These are phyloP conservation scores for Russula griseocarnosa DNA, from an alignment of 768 basidiomycete species.

Conservation along the genomic window DNA sequence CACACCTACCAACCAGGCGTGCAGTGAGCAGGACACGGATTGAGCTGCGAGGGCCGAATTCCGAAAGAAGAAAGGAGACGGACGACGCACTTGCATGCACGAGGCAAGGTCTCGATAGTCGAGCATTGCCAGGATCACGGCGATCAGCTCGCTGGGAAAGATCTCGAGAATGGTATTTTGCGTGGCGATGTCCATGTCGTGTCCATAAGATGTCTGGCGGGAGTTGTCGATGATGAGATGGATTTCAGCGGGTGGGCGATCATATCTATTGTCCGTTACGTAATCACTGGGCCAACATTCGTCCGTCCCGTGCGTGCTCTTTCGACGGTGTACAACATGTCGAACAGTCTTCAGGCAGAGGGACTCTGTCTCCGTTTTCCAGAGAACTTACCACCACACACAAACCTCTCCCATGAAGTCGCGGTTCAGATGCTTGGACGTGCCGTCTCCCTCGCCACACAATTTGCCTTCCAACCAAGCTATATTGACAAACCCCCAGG, in stretches of 20 bases:
- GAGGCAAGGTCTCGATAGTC: conserved; percentile 5
- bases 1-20: conserved; percentile 4
- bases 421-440: conserved; percentile 60
- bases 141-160: conserved; percentile 11
- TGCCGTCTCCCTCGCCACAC: conserved; percentile 53
- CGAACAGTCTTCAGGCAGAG: conserved; percentile 42
- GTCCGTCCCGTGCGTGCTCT: neutral
- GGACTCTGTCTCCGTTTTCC: conserved; percentile 68
- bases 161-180: neutral
- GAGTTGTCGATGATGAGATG: too few species aligned
- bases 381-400: conserved; percentile 56
- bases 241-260: too few species aligned
- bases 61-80: neutral
- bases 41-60: neutral
- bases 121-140: conserved; percentile 4
- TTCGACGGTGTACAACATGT: neutral
- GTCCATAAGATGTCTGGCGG: neutral
- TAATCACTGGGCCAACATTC: neutral
- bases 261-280: neutral
- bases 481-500: conserved; percentile 77
- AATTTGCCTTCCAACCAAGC: conserved; percentile 62
- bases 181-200: neutral
- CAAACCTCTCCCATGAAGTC: conserved; percentile 50
- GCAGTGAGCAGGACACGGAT: too few species aligned
- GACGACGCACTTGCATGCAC: conserved; percentile 9